Evolutionary conservation across 139 green algal genomes (phyloP).

Genomic region (Diplosphaera chodatii): DNA sequence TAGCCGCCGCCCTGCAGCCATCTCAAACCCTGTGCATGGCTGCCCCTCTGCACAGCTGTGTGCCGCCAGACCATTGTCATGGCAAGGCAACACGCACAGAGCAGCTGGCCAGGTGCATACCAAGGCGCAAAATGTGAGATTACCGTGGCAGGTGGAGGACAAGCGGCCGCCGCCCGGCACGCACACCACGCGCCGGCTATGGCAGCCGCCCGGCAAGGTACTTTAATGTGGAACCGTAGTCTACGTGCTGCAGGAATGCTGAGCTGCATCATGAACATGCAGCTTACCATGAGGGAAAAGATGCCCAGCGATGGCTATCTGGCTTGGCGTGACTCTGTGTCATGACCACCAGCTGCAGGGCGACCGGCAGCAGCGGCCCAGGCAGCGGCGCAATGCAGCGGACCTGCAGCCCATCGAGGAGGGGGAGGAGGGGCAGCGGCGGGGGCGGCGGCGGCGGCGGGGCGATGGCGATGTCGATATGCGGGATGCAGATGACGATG

Average conservation of each 20-base stretch:
- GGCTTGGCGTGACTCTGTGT: neutral
- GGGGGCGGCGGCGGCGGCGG: constrained; percentile 12
- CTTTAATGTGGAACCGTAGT: no score
- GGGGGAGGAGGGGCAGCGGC: neutral
- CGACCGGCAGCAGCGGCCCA: constrained; percentile 2
- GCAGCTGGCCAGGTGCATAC: no score
- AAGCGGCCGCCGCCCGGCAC: constrained; percentile 18
- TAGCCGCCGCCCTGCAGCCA: no score
- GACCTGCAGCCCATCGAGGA: neutral
- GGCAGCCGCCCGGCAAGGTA: constrained; percentile 3
- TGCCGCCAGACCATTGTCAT: no score
- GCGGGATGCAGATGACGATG: constrained; percentile 16
- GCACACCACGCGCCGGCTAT: constrained; percentile 33
- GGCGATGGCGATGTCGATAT: constrained; percentile 26
- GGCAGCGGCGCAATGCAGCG: neutral
- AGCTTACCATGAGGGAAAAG: no score
- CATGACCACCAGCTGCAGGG: neutral
- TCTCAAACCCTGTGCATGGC: no score
- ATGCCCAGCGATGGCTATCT: no score
- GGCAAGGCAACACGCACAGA: no score
- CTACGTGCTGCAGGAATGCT: no score
- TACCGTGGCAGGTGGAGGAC: constrained; percentile 22
- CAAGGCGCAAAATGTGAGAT: no score
- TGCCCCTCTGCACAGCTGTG: no score
- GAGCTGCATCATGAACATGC: neutral